Conservation (phyloP, 352 stramenopile species). For the Globisporangium takayamanum region DNA sequence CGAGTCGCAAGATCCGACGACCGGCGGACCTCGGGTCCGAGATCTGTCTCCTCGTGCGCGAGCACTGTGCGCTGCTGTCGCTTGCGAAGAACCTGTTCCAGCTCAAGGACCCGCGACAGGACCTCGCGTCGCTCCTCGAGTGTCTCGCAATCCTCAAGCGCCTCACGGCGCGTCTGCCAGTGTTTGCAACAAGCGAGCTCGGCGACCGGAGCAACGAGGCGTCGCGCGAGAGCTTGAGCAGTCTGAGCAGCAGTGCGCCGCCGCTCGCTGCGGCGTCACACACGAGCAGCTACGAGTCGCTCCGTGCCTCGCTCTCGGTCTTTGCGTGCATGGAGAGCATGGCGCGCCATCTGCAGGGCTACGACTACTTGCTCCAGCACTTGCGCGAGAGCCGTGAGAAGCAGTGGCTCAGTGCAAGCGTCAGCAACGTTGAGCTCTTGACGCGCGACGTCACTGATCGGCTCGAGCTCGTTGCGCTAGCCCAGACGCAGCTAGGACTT, state of each 20-base stretch:
- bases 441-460: constrained; percentile 29
- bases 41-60: constrained; percentile 42
- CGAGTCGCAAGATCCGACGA: not conserved
- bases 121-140: constrained; percentile 47
- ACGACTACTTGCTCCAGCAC: constrained; percentile 42
- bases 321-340: constrained; percentile 46
- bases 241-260: constrained; percentile 1
- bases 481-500: constrained; percentile 23
- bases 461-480: constrained; percentile 24
- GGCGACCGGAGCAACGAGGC: constrained; percentile 9
- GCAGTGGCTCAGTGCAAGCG: constrained; percentile 9
- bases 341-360: constrained; percentile 53
- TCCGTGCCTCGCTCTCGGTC: constrained; percentile 26
- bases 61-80: constrained; percentile 49
- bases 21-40: constrained; percentile 32
- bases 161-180: constrained; percentile 18
- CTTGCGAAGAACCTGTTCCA: constrained; percentile 41
- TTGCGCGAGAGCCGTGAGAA: constrained; percentile 16
- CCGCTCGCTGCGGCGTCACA: constrained; percentile 12
- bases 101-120: constrained; percentile 40
- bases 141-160: constrained; percentile 44
- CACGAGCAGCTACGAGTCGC: constrained; percentile 12
- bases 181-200: constrained; percentile 19
- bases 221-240: constrained; percentile 17
- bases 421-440: constrained; percentile 27